Evolutionary conservation across 2,329 filamentous ascomycete genomes (phyloP), one percentile per base, ranked within the genome.

Genomic region (Aspergillus fischeri): DNA sequence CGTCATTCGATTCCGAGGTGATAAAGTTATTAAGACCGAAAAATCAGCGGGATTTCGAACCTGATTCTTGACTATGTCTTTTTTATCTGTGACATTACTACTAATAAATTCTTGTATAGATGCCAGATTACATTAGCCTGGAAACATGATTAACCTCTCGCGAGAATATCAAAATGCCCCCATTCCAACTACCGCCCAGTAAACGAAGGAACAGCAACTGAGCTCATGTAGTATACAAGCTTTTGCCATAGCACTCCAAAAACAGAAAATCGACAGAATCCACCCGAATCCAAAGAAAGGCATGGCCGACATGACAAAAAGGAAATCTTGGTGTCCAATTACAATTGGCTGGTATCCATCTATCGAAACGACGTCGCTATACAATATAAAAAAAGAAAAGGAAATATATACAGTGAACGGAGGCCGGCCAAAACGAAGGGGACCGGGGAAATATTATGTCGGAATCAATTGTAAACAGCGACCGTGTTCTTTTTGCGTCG

Each of bases 401-500:
- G 24, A 47, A 47, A 47, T 47, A 47, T 47, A 47, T 24, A 47
- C n/a, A 47, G 24, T 17, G 44, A 24, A 44, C 41, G 21, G 14
- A 24, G 44, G 11, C 17, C 6, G 42, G 42, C n/a, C 10, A 6
- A 21, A 38, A 38, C 14, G 32, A 38, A 7, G 14, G 32, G 4
- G 14, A 14, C 5, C 32, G 32, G 14, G 5, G 32, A 38, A 6
- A 3, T 7, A 38, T 38, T 38, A 38, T 17, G 14, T 17, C 14
- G 7, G 42, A 25, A 17, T 47, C 1, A 27, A 7, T 47, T 47
- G 10, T 14, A 47, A 10, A 44, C 17, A 42, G 35, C 14, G 20
- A 38, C 24, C 11, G 35, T 11, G 48, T 52, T 28, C 53, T 58
- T 54, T 32, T 52, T 49, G 25, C 55, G 58, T 20, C 58, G 58